Conservation (phyloP, 352 stramenopile species). For the Pseudoperonospora humuli region DNA sequence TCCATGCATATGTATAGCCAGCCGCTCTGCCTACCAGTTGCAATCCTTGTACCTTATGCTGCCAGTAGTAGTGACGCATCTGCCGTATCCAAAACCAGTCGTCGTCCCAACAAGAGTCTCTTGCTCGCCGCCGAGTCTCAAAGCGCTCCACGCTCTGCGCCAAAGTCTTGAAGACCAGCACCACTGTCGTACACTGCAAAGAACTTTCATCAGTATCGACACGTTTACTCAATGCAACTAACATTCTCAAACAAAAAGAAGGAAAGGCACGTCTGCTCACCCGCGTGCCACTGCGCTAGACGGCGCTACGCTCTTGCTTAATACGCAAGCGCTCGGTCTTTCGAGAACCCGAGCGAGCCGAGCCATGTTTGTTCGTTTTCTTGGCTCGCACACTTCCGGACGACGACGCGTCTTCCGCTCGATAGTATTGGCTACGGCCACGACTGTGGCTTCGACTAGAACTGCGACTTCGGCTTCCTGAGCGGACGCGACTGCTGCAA, state of each 20-base stretch:
- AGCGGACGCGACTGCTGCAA: conserved; percentile 24
- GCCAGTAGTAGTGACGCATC: conserved; percentile 10
- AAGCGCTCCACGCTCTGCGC: too few relatives aligned
- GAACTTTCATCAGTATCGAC: conserved; percentile 1
- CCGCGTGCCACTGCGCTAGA: conserved; percentile 4
- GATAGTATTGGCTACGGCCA: conserved; percentile 21
- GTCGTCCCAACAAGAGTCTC: too few relatives aligned
- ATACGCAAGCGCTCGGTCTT: conserved; percentile 19
- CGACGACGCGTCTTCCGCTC: conserved; percentile 13
- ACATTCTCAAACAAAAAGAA: background rate
- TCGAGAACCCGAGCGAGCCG: conserved; percentile 1
- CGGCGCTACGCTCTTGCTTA: conserved; percentile 29
- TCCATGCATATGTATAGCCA: conserved; percentile 21
- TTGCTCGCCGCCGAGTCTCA: too few relatives aligned
- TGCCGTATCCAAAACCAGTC: too few relatives aligned
- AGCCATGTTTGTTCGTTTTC: conserved; percentile 14
- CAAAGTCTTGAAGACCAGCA: too few relatives aligned
- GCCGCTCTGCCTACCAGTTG: conserved; percentile 21
- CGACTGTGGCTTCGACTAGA: conserved; percentile 39
- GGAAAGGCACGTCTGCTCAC: conserved; percentile 5
- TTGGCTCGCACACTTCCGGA: conserved; percentile 11
- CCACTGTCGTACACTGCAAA: too few relatives aligned
- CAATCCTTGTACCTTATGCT: conserved; percentile 7
- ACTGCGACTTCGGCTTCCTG: conserved; percentile 35
- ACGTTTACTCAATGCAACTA: conserved; percentile 11